Evolutionary conservation across 768 basidiomycete species (phyloP), one percentile per base, ranked within the genome.

Genomic region (Dioszegia hungarica): DNA sequence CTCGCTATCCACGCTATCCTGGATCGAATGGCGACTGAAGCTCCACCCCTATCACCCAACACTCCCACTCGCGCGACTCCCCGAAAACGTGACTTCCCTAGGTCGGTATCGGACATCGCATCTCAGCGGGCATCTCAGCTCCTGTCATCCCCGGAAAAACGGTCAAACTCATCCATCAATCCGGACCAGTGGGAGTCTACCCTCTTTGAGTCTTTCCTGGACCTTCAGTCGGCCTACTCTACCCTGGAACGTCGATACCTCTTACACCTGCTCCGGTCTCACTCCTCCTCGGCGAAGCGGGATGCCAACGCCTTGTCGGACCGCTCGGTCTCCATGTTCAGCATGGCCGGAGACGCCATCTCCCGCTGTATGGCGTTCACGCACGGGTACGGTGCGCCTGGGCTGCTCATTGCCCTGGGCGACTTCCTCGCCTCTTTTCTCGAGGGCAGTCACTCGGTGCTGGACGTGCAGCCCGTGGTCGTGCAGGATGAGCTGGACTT

Each of bases 151-250:
- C 22, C n/a, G n/a, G n/a, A 46, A 19, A 19, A 43, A 2, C 41
- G 29, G 12, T 11, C 45, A 3, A 46, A 5, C 25, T 2, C 6
- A n/a, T n/a, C 19, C 9, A 11, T n/a, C 45, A 17, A 5, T 31
- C 15, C 22, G 9, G 15, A 31, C 19, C 53, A 61, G 19, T 98
- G 95, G 95, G 91, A 97, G 67, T 86, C 86, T 54, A 86, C 87
- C 48, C 79, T 99, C 15, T 95, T 92, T 72, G 91, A 93, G 71
- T 90, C 94, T 1, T 98, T 97, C 78, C 81, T 94, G 24, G 89
- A 93, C 66, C 86, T 87, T 60, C 94, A 98, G 66, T 79, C 84
- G 17, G 87, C 93, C 54, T 97, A 97, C 74, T 82, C 83, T 0
- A 77, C 80, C 1, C 79, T 95, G 31, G 95, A 99, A 75, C 80